Base-by-base conservation (phyloP, 176 grass and related monocot genomes). In the Chrysopogon serrulatus region DNA sequence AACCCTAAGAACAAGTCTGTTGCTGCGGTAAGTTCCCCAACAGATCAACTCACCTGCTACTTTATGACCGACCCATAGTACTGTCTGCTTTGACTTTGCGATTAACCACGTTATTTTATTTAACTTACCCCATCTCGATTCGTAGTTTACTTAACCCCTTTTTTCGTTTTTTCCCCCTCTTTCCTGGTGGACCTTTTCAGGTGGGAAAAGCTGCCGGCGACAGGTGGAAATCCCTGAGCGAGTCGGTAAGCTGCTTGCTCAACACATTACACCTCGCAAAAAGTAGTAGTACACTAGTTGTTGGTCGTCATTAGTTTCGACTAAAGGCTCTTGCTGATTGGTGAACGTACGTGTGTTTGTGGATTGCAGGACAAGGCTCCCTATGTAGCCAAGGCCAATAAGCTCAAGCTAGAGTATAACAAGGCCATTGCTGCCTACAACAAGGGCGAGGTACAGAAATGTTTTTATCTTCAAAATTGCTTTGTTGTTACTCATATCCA, bases 1-100 rank as follows among this genome's bases (percentile, higher is more conserved):
- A 93, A 98, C 89, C 95, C 96, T 27, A 94, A 95, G 79, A 98
- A 98, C 18, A 95, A 84, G 88, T 93, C 88, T 11, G 96, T 98
- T 4, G 87, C 92, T 28, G 95, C 86, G 34, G 95, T 98, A 85
- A 83, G 91, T 84, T 10, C 2, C 2, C 0, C 23, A 11, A 9
- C 39, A 60, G 77, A 34, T 71, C 53, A 4, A 56, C 53, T 23
- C 10, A 43, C 68, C 8, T 2, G 15, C 39, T 4, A 32, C 21
- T 53, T 39, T 31, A 17, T 15, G 3, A 1, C 30, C 1, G 2
- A 6, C 10, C 11, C 4, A 17, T 8, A 11, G 3, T 15, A 5
- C 0, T 12, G 6, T 4, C 7, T 34, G 0, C 4, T 37, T 8
- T 14, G 27, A 28, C 31, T 37, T 61, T 4, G 53, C 60, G 18